phyloP scores from a whole-genome alignment of 768 basidiomycete genomes.

The Tricholoma flavovirens region DNA sequence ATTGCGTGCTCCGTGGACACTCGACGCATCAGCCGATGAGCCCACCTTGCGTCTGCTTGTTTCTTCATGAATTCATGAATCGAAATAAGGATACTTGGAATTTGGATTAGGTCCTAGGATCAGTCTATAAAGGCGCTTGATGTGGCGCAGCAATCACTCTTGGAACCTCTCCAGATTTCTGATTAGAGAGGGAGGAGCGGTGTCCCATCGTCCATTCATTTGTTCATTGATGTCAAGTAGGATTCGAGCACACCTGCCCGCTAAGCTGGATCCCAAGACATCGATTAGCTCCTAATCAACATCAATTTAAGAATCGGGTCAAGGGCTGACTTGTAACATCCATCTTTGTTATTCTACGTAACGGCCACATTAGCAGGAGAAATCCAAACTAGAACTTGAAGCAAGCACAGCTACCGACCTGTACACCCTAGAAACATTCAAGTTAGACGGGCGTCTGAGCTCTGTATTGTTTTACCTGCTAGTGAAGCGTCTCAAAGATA shows the following conservation, averaged over 20 bases:
- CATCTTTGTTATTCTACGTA: constrained; percentile 29
- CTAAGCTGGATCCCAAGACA: constrained; percentile 16
- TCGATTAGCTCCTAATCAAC: constrained; percentile 10
- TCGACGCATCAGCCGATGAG: constrained; percentile 33
- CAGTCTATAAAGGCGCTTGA: not conserved
- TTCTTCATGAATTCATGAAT: constrained; percentile 35
- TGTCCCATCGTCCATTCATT: constrained; percentile 27
- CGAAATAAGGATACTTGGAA: constrained; percentile 30
- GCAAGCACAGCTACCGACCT: constrained; percentile 12
- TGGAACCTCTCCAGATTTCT: constrained; percentile 38
- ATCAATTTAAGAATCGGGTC: not conserved
- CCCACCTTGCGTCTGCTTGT: constrained; percentile 37
- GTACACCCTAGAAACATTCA: constrained; percentile 10
- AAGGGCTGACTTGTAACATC: constrained; percentile 26
- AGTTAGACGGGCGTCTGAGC: not conserved
- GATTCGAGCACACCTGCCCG: constrained; percentile 35
- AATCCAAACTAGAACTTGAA: not conserved
- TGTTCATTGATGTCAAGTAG: constrained; percentile 38
- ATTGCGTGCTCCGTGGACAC: constrained; percentile 35
- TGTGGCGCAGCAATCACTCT: constrained; percentile 20
- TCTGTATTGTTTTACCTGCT: constrained; percentile 26
- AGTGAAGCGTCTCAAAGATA: constrained; percentile 40
- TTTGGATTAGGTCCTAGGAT: constrained; percentile 1
- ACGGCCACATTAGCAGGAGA: constrained; percentile 13
- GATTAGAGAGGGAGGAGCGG: constrained; percentile 33